Evolutionary conservation across 2,329 filamentous ascomycete species (phyloP), one percentile per base, ranked within the genome.

Genomic region (Colletotrichum noveboracense): DNA sequence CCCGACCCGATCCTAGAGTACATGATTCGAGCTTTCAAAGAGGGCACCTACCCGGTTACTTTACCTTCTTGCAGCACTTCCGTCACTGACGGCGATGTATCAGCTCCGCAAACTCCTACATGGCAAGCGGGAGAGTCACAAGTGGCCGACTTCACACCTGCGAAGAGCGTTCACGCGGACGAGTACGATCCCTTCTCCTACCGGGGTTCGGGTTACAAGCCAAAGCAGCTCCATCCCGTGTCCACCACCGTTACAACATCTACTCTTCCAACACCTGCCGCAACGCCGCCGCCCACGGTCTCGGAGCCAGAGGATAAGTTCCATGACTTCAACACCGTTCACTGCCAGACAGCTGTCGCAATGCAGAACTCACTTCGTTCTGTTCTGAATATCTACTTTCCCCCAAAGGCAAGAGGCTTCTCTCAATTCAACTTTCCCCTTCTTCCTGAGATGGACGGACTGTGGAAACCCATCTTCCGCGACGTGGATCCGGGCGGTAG

Each of bases 351-450:
- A 5, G 87, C 90, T 1, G 86, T 92, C 5, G 84, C 85, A 1
- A 83, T 91, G 7, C 92, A 93, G 77, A 92, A 93, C 78, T 87
- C 87, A 1, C 81, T 93, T 18, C 87, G 92, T 5, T 86, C 87
- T 18, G 81, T 92, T 5, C 84, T 93, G 0, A 87, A 85, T 64
- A 81, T 83, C 3, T 87, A 89, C 74, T 91, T 92, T 67, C 87
- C 89, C 0, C 84, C 87, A 0, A 86, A 87, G 38, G 84, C 87
- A 4, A 80, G 85, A 7, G 87, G 86, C 3, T 90, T 88, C 70
- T 85, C 85, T 8, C 88, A 89, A 64, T 87, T 88, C 77, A 85
- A 85, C 60, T 89, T 88, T 64, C 84, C 87, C 0, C 80, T 89
- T 30, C 81, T 89, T 2, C 87, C 87, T 1, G 89, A 90, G 58